These are phyloP conservation scores for Avicennia marina DNA, from an alignment of 257 asterid genomes.

Conservation along the genomic window DNA sequence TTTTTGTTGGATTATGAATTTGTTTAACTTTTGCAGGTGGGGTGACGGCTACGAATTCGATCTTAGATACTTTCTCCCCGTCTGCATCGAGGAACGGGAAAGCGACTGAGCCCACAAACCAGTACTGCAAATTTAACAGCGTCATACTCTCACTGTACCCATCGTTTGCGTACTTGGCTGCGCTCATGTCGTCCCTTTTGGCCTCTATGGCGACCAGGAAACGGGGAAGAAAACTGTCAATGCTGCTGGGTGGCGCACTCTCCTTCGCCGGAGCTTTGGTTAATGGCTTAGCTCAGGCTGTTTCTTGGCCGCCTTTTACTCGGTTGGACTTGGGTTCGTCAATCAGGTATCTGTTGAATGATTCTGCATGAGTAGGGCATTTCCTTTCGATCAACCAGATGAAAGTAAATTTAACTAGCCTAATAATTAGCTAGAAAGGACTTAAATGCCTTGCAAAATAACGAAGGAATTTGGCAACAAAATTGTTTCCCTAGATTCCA, in stretches of 20 bases:
- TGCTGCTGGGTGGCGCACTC: slow-evolving; percentile 71
- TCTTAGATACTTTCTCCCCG: slow-evolving; percentile 59
- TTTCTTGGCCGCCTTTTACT: slow-evolving; percentile 76
- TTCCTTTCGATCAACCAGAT: not conserved
- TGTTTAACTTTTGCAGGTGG: too few relatives aligned
- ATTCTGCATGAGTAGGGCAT: too few relatives aligned
- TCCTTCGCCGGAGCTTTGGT: slow-evolving; percentile 74
- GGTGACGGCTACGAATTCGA: slow-evolving; percentile 79
- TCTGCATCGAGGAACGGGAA: slow-evolving; percentile 44
- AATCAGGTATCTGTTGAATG: slow-evolving; percentile 51
- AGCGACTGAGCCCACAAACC: slow-evolving; percentile 44
- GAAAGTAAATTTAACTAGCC: too few relatives aligned
- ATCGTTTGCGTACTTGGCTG: slow-evolving; percentile 80
- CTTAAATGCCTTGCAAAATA: too few relatives aligned
- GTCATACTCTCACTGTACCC: slow-evolving; percentile 64
- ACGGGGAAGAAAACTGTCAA: slow-evolving; percentile 62
- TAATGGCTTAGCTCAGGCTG: slow-evolving; percentile 57
- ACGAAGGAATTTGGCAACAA: too few relatives aligned
- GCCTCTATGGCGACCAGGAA: slow-evolving; percentile 64
- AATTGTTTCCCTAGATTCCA: too few relatives aligned
- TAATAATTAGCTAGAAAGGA: too few relatives aligned
- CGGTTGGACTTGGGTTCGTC: slow-evolving; percentile 89
- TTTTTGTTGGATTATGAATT: too few relatives aligned
- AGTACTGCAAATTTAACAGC: slow-evolving; percentile 86
- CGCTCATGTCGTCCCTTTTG: slow-evolving; percentile 56